Base-by-base conservation (phyloP, 179 eudicot species). In the Beta lomatogona region DNA sequence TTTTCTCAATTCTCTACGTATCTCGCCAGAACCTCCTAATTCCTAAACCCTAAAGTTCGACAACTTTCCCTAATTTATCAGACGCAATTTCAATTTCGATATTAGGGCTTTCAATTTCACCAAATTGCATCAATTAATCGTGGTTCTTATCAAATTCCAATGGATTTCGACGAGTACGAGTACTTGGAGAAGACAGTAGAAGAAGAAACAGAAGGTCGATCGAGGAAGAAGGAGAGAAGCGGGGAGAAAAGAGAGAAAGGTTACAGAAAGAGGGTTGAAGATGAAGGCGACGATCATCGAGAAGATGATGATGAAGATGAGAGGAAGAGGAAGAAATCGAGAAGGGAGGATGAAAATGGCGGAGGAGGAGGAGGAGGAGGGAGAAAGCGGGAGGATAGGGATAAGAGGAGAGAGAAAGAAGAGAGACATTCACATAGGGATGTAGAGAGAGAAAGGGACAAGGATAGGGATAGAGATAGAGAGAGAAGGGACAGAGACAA, bases 91-190 rank as follows among this genome's bases (percentile, higher is more conserved):
- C 44, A 68, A 50, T 50, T 41, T 68, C 44, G 52, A 25, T 25
- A 25, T 25, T 25, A 25, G 28, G 28, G 28, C 28, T 25, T 25
- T 25, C 28, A 25, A 25, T 25, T 25, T 25, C 1, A 12, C 3
- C 1, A 8, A 68, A 41, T 68, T 21, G 0, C 4, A 41, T 41
- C 52, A 68, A 68, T 14, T 68, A 18, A 22, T 72, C 59, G 1
- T 25, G 3, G 19, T 72, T 53, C 2, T 19, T 3, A 52, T 18
- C 45, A 76, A 75, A 67, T 76, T 86, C 77, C 81, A 75, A 94
- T 91, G 98, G 98, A 92, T 22, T 94, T 96, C 90, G 98, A 96
- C 90, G 99, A 94, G 92, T 96, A 96, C 86, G 97, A 96, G 63
- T 94, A 96, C 70, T 78, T 96, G 59, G 99, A 94, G 91, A 94